Base-by-base conservation (phyloP, 1,284 basidiomycete species). In the Rhodotorula sp. region DNA sequence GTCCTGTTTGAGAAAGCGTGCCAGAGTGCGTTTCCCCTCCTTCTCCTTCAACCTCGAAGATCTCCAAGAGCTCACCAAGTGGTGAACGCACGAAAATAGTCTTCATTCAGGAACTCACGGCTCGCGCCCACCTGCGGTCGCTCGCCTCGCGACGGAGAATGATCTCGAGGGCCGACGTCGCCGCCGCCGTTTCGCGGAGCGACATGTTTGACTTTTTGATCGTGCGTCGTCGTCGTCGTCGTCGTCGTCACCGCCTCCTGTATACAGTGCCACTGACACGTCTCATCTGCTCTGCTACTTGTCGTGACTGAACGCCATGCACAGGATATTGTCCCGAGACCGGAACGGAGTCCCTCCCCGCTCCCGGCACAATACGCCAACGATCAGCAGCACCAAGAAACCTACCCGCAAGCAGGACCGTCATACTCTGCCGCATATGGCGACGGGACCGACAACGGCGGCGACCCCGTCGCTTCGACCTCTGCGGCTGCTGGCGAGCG, bases 1-100 rank as follows among this genome's bases (percentile, higher is more conserved):
- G 91, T 96, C 69, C 83, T 96, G 58, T 94, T 96, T 81, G 94
- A 92, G 82, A 95, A 95, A 81, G 93, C 93, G 66, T 96, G 93
- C 82, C 93, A 96, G 85, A 90, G 93, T 95, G 78, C 77, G 91
- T 85, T 54, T 45, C 49, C 37, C 56, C 45, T 57, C 49, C 53
- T 44, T 33, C 26, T 58, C 64, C 29, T 44, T 24, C 18, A 26
- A 7, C 4, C 53, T 14, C n/a, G 22, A 10, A 12, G 30, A 7
- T n/a, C 15, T 33, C n/a, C 1, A n/a, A 24, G 0, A 44, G 5
- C 60, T 29, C 26, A 7, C 7, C 12, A 4, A 8, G 7, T 42
- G 12, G 14, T 12, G n/a, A 42, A 42, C 37, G 37, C 37, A 14
- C 14, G 37, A 42, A 26, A 46, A 51, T 77, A 96, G 93, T 95